Base-by-base conservation (phyloP, 257 asterid species). In the Craterostigma plantagineum region DNA sequence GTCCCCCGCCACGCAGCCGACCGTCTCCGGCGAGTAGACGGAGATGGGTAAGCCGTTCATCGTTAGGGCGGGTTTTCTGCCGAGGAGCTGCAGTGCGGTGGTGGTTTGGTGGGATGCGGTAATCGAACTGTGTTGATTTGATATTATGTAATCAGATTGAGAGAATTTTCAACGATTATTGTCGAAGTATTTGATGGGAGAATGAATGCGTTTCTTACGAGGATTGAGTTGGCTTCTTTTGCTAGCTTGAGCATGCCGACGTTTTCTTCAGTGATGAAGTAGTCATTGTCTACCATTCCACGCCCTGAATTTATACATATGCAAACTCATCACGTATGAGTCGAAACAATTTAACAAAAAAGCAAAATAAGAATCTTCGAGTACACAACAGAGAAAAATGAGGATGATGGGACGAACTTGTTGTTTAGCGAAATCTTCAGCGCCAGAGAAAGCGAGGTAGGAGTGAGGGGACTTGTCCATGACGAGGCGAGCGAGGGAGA, bases 401-500 rank as follows among this genome's bases (percentile, higher is more conserved):
- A 45, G 33, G 42, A 9, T 1, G 35, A 9, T 23, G 7, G 11
- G 6, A 8, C 8, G 12, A 8, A 54, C 95, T 70, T 87, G 95
- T 51, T 79, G 71, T 63, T 72, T 72, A 49, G 98, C 98, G 38
- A 87, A 87, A 17, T 68, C 81, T 63, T 87, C 81, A 4, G 98
- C 98, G 27, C 98, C 98, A 0, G 82, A 63, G 50, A 87, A 87
- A 3, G 79, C 95, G 6, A 87, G 78, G 37, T 87, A 87, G 1
- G 98, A 87, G 62, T 87, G 98, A 5, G 98, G 98, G 33, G 95
- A 87, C 45, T 74, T 87, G 9, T 87, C 98, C 98, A 87, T 74
- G 8, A 87, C 92, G 4, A 87, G 95, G 12, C 98, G 92, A 44
- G 98, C 98, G 3, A 87, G 98, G 4, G 98, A 87, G 12, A 83